phyloP scores from a whole-genome alignment of 148 eudicot genomes.

The Nepenthes mirabilis region DNA sequence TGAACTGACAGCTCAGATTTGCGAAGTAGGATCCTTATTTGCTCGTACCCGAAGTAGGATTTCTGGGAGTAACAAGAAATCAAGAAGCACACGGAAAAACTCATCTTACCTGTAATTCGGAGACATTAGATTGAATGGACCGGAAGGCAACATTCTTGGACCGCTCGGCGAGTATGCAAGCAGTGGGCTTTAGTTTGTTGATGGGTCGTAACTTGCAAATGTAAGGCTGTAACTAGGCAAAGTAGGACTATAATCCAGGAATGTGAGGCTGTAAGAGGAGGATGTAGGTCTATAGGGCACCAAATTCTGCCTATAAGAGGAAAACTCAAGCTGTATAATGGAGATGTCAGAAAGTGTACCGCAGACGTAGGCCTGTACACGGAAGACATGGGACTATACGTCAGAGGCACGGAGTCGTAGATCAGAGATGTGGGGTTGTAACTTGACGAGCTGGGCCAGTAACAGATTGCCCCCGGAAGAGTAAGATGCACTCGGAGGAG shows the following conservation, averaged over 20 bases:
- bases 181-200: conserved; percentile 41
- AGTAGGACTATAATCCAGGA: conserved; percentile 29
- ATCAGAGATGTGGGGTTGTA: conserved; percentile 9
- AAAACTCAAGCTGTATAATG: conserved; percentile 32
- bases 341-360: conserved; percentile 31
- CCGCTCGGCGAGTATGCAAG: conserved; percentile 44
- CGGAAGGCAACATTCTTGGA: conserved; percentile 37
- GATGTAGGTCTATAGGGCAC: conserved; percentile 29
- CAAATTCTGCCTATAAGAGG: conserved; percentile 5
- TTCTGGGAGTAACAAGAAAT: no score
- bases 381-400: conserved; percentile 21
- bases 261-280: conserved; percentile 26
- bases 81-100: no score
- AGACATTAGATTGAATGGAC: conserved; percentile 42
- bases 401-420: conserved; percentile 17
- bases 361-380: conserved; percentile 35
- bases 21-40: no score
- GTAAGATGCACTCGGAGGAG: conserved; percentile 27
- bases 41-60: no score
- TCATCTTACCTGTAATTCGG: conserved; percentile 30
- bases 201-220: conserved; percentile 39
- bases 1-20: no score
- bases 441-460: not conserved
- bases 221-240: conserved; percentile 33
- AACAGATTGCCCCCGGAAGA: conserved; percentile 9